phyloP scores from a whole-genome alignment of 116 monocot genomes.

The Dioscorea cayenensis region DNA sequence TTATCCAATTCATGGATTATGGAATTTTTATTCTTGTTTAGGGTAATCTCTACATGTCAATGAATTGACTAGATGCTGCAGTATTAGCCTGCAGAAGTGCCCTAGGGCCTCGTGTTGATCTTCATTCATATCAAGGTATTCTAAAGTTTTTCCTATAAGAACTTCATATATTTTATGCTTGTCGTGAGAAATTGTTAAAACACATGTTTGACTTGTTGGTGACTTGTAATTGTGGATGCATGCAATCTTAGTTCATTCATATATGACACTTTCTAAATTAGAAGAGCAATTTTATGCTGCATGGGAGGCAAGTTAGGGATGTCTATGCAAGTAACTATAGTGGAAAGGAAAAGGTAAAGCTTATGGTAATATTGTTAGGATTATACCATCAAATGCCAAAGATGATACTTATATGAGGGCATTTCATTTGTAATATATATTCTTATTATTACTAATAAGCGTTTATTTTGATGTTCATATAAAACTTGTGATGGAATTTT shows the following conservation, averaged over 20 bases:
- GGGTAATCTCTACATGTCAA: conserved; percentile 75
- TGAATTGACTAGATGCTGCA: conserved; percentile 85
- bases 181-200: background rate
- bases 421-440: too few relatives aligned
- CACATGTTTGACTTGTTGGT: background rate
- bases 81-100: conserved; percentile 84
- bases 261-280: conserved; percentile 74
- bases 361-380: background rate
- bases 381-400: too few relatives aligned
- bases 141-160: background rate
- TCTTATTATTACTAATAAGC: too few relatives aligned
- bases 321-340: conserved; percentile 82
- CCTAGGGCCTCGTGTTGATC: conserved; percentile 81
- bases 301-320: conserved; percentile 86
- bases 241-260: conserved; percentile 88
- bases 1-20: background rate
- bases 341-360: conserved; percentile 85
- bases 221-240: background rate
- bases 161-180: background rate
- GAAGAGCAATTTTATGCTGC: conserved; percentile 91
- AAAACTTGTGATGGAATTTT: too few relatives aligned
- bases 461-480: too few relatives aligned
- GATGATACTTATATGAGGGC: too few relatives aligned
- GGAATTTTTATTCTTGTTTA: conserved; percentile 9
- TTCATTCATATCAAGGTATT: conserved; percentile 88